A percentile compares a stretch with the other conserved stretches of the same genome.
These are phyloP conservation scores for Delphinella strobiligena DNA, from an alignment of 2,329 filamentous ascomycete species.

Conservation along the genomic window DNA sequence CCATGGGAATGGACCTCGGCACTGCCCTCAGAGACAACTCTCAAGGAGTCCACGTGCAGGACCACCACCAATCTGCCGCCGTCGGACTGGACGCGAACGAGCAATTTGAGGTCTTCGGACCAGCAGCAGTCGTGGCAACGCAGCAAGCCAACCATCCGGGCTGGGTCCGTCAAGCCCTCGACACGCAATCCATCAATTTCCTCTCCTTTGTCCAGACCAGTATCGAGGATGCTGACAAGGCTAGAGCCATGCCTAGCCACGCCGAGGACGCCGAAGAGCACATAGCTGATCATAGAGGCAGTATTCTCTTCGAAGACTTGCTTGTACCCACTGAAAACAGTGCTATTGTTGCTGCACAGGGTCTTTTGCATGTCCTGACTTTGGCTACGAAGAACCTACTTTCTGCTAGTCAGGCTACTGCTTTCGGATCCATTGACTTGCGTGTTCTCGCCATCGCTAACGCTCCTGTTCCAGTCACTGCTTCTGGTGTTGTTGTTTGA, in stretches of 20 bases:
- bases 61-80: not conserved
- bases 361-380: constrained; percentile 60
- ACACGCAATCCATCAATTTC: constrained; percentile 51
- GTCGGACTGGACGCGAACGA: not conserved
- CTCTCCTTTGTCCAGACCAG: constrained; percentile 44
- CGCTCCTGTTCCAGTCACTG: too few species aligned
- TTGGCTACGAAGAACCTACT: constrained; percentile 41
- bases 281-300: constrained; percentile 11
- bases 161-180: constrained; percentile 41
- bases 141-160: constrained; percentile 36
- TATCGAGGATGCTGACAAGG: constrained; percentile 23
- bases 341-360: constrained; percentile 57
- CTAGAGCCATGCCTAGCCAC: constrained; percentile 14
- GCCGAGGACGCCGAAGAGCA: constrained; percentile 20
- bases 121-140: constrained; percentile 34
- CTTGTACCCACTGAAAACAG: constrained; percentile 46
- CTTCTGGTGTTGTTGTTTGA: too few species aligned
- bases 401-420: constrained; percentile 46
- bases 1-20: constrained; percentile 4
- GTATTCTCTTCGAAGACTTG: constrained; percentile 56
- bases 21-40: not conserved
- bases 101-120: constrained; percentile 33
- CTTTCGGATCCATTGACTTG: constrained; percentile 24
- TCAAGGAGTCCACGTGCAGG: not conserved
- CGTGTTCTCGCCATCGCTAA: too few species aligned